Conservation (phyloP, 345 rosid species). For the Corchorus olitorius region DNA sequence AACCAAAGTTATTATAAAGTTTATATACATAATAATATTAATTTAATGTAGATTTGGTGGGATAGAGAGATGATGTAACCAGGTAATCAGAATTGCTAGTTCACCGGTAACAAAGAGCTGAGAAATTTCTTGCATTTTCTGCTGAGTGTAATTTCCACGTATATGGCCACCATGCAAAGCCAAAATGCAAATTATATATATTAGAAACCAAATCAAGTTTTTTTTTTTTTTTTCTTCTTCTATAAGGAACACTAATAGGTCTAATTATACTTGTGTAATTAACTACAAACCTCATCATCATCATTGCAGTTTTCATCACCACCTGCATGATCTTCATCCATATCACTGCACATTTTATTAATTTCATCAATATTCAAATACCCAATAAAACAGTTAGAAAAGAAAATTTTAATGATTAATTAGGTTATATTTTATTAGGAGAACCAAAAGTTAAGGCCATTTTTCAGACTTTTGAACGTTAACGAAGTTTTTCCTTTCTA, state of each 20-base stretch:
- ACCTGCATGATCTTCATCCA: not conserved
- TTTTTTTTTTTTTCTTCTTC: not conserved
- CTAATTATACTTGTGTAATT: not conserved
- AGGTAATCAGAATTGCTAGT: not conserved
- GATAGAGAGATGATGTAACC: not conserved
- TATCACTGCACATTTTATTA: not conserved
- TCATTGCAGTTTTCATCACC: not conserved
- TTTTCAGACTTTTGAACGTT: not conserved
- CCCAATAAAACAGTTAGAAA: too few species aligned
- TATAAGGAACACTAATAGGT: not conserved
- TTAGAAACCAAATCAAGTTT: not conserved
- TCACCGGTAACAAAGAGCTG: not conserved
- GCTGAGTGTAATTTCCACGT: not conserved
- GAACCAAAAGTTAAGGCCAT: not conserved
- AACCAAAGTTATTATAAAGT: not conserved
- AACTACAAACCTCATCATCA: not conserved
- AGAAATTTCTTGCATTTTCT: too few species aligned
- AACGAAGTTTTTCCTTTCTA: not conserved
- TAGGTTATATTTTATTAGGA: not conserved
- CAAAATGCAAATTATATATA: not conserved
- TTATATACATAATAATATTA: too few species aligned
- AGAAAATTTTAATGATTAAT: not conserved
- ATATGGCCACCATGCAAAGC: not conserved
- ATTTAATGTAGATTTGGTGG: not conserved
- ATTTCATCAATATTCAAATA: not conserved